Evolutionary conservation across 1,139 yeast genomes (phyloP).

Genomic region (Saccharomyces pastorianus): DNA sequence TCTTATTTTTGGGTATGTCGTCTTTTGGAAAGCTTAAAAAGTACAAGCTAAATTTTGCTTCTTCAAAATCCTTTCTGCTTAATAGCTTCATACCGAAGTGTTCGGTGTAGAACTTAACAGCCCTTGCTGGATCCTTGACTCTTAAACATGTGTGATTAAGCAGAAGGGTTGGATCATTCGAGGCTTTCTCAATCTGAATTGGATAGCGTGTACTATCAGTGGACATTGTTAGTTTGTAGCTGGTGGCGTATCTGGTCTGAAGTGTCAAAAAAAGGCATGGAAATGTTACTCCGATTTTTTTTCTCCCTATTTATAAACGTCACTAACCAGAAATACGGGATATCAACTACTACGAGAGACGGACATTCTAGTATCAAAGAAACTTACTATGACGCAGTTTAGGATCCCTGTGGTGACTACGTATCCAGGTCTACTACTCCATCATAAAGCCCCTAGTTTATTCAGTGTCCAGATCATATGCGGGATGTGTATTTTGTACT

Average conservation of each 20-base stretch:
- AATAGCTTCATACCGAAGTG: conserved; percentile 68
- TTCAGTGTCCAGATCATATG: not conserved
- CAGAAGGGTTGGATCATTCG: conserved; percentile 21
- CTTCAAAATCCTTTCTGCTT: conserved; percentile 46
- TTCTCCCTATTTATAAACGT: not conserved
- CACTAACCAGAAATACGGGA: not conserved
- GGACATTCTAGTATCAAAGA: not conserved
- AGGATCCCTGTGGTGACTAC: not conserved
- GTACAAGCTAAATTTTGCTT: conserved; percentile 54
- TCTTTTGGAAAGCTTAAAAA: conserved; percentile 52
- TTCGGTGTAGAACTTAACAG: conserved; percentile 64
- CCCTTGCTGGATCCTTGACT: conserved; percentile 69
- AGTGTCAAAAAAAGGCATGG: not conserved
- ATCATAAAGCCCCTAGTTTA: not conserved
- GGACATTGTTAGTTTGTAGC: not conserved
- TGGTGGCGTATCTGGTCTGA: not conserved
- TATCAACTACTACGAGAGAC: not conserved
- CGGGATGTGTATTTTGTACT: not conserved
- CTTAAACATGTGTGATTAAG: conserved; percentile 71
- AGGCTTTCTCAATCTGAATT: conserved; percentile 18
- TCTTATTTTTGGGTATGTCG: conserved; percentile 42
- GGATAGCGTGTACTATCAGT: conserved; percentile 8
- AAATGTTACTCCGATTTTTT: not conserved
- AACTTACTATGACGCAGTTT: not conserved
- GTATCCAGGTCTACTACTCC: not conserved